Evolutionary conservation across 2,329 filamentous ascomycete genomes (phyloP).

Genomic region (Coccinonectria pachysandricola): DNA sequence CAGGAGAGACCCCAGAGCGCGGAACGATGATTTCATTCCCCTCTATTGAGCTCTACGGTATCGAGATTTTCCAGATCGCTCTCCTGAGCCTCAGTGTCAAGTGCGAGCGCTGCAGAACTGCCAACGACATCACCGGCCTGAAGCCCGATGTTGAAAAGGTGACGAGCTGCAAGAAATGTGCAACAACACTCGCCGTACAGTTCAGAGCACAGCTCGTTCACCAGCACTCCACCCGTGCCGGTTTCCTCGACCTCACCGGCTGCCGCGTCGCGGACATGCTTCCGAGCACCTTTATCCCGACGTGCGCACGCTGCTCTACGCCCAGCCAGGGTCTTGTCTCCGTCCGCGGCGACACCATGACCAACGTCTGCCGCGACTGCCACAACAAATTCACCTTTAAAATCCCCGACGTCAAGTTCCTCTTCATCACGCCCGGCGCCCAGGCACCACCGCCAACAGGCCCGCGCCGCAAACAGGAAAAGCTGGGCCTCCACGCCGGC

Average conservation of each 20-base stretch:
- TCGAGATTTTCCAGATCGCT: conserved; percentile 63
- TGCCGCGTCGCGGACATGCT: conserved; percentile 69
- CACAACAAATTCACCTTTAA: conserved; percentile 72
- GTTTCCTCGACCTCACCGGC: conserved; percentile 67
- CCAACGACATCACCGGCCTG: conserved; percentile 58
- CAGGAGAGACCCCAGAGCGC: conserved; percentile 37
- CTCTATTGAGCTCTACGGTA: conserved; percentile 62
- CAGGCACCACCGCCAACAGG: conserved; percentile 29
- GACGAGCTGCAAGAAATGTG: conserved; percentile 50
- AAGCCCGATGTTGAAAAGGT: conserved; percentile 43
- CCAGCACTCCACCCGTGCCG: conserved; percentile 60
- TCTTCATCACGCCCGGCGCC: conserved; percentile 53
- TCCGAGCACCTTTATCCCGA: conserved; percentile 69
- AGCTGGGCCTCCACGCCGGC: conserved; percentile 45
- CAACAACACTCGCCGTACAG: conserved; percentile 36
- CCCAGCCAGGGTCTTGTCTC: conserved; percentile 57
- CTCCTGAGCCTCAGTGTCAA: conserved; percentile 61
- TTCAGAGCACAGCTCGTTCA: conserved; percentile 65
- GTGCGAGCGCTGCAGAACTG: conserved; percentile 68
- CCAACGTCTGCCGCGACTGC: conserved; percentile 69
- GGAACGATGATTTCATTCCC: conserved; percentile 76
- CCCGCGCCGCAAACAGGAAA: conserved; percentile 38
- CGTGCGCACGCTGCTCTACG: conserved; percentile 67
- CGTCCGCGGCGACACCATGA: conserved; percentile 62
- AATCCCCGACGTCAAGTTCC: conserved; percentile 68